Evolutionary conservation across 495 filamentous ascomycete genomes (phyloP).

Genomic region (Beverwykella pulmonaria): DNA sequence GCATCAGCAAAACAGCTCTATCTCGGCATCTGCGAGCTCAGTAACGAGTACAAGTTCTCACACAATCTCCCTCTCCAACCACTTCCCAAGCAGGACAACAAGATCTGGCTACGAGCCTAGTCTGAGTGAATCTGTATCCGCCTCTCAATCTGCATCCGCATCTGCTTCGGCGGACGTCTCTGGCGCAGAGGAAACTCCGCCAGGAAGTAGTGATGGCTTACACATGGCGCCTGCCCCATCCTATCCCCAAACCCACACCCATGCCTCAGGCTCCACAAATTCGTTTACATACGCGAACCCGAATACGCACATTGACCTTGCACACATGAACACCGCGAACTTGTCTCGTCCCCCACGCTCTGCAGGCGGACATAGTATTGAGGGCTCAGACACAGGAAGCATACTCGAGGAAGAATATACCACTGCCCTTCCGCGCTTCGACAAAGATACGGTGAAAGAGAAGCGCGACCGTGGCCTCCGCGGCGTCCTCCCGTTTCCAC

Average conservation of each 20-base stretch:
- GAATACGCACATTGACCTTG: conserved; percentile 24
- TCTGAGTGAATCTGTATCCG: conserved; percentile 19
- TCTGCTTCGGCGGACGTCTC: conserved; percentile 32
- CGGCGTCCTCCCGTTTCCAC: conserved; percentile 38
- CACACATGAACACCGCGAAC: neutral
- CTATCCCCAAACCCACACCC: conserved; percentile 2
- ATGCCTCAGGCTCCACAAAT: conserved; percentile 13
- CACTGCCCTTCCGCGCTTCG: conserved; percentile 35
- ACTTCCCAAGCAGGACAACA: conserved; percentile 7
- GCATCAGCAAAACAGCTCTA: conserved; percentile 23
- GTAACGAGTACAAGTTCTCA: conserved; percentile 18
- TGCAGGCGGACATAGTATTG: conserved; percentile 27
- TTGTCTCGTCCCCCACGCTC: conserved; percentile 14
- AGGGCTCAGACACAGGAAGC: conserved; percentile 23
- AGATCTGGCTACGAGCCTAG: conserved; percentile 12
- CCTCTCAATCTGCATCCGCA: conserved; percentile 28
- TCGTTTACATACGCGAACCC: conserved; percentile 24
- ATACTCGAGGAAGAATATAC: conserved; percentile 28
- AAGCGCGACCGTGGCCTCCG: conserved; percentile 25
- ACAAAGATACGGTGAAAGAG: conserved; percentile 24
- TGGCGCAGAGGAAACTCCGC: conserved; percentile 34
- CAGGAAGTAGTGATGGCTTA: conserved; percentile 29
- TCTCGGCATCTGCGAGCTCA: conserved; percentile 31
- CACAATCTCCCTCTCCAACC: conserved; percentile 14
- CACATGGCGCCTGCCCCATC: conserved; percentile 16